Evolutionary conservation across 106 monocot genomes (phyloP), one percentile per base, ranked within the genome.

Genomic region (Gastrodia elata): DNA sequence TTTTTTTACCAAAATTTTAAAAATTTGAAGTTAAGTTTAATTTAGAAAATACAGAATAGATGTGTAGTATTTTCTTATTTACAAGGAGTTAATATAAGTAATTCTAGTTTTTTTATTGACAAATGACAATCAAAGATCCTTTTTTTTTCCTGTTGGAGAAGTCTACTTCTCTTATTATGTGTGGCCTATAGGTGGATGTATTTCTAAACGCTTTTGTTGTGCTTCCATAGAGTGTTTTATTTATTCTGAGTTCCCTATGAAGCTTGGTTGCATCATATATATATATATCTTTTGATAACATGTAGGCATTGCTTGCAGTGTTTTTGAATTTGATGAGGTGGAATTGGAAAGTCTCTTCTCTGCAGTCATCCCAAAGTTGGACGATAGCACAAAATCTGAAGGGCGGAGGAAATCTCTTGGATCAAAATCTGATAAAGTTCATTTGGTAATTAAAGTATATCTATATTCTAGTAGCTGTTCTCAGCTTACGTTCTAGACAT

Each of bases 301-400:
- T 10, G 16, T 43, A 16, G 5, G 64, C 18, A 68, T 68, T 86
- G 48, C 36, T 57, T 75, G 74, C 78, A 97, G 97, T 87, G 68
- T 79, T 74, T 87, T 89, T 74, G 93, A 99, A 65, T 99, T 93
- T 84, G 98, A 99, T 72, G 85, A 91, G 25, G 89, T 85, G 70
- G 98, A 99, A 79, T 84, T 99, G 49, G 91, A 99, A 71, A 87
- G 73, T 40, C 91, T 99, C 56, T 99, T 99, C 73, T 85, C 98
- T 69, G 80, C 98, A 65, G 89, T 76, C 58, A 83, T 99, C 40
- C 91, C 98, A 65, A 98, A 98, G 80, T 56, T 81, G 20, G 77
- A 75, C 74, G 85, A 82, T 68, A 70, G 68, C 40, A 89, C 89
- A n/a, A 93, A 90, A 64, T 82, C 88, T 64, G 90, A 87, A 15